Base-by-base conservation (phyloP, 2,329 filamentous ascomycete genomes). In the Scortechinia acanthostroma region DNA sequence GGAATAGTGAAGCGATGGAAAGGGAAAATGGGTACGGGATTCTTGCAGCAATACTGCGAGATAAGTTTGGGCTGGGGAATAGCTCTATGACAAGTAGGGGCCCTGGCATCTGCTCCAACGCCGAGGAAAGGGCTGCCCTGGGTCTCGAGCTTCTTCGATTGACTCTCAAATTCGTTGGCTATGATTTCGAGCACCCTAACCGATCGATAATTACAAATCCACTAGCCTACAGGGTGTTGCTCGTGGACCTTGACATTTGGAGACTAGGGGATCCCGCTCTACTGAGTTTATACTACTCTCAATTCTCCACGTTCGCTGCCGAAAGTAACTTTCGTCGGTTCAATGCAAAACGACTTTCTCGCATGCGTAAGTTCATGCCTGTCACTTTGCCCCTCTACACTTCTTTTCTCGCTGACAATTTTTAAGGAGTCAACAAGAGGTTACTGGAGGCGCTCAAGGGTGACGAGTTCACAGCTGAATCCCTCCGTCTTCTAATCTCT, bases 1-100 rank as follows among this genome's bases (percentile, higher is more conserved):
- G 93, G 51, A 97, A 97, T 52, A 97, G 93, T 53, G 94, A 98
- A 60, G 91, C 93, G 21, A 96, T 98, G 86, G 93, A 98, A 62
- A 83, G 88, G 55, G 90, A 95, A 48, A 93, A 94, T 53, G 94
- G 91, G 0, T 98, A 96, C 58, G 86, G 88, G 21, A 87, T 97
- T 25, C 68, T 98, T 43, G 86, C 86, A 33, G 81, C 90, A 62
- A 73, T 97, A 16, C 66, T 98, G 20, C 83, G 89, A 45, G 86
- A 88, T 45, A 96, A 95, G 60, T 71, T 95, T 22, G 86, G 85
- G 3, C 66, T 63, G n/a, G 48, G 21, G 22, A 30, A 43, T 17
- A 23, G 53, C 56, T 52, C 51, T 46, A 61, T 58, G 50, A 62
- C 47, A 59, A 64, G 44, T 47, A 49, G 51, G 21, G 51, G 53